Percentiles rank a stretch among this genome's conserved stretches.
Evolutionary conservation across 176 grass and related monocot genomes (phyloP).

Genomic region (Oryza nivara): DNA sequence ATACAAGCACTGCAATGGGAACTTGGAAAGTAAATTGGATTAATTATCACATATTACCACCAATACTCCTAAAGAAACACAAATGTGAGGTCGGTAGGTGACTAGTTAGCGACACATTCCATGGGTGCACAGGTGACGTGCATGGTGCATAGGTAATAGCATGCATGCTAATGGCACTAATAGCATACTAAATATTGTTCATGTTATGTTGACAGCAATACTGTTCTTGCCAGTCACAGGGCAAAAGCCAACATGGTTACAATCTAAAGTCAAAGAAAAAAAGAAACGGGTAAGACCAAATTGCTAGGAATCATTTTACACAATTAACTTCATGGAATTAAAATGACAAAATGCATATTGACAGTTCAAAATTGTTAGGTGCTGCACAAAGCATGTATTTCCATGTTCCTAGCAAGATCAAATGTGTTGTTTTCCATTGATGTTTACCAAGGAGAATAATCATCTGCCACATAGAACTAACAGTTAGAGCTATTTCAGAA

Average conservation of each 20-base stretch:
- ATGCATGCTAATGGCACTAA: not conserved
- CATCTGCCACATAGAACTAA: not conserved
- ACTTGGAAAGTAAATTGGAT: not conserved
- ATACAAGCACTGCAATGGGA: not conserved
- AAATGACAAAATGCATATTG: conserved; percentile 6
- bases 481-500: not conserved
- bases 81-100: not conserved
- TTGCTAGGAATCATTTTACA: not conserved
- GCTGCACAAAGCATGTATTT: not conserved
- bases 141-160: conserved; percentile 12
- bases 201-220: not conserved
- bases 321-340: conserved; percentile 10
- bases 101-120: not conserved
- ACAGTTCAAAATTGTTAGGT: not conserved
- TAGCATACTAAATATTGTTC: not conserved
- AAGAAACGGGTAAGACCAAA: not conserved
- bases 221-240: not conserved
- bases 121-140: not conserved
- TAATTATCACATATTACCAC: not conserved
- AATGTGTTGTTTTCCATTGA: not conserved
- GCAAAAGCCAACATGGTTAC: not conserved
- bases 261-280: not conserved
- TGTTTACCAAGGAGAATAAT: not conserved
- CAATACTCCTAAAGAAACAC: not conserved
- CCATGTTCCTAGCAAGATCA: not conserved